Base-by-base conservation (phyloP, 2,329 filamentous ascomycete species). In the Colletotrichum godetiae region DNA sequence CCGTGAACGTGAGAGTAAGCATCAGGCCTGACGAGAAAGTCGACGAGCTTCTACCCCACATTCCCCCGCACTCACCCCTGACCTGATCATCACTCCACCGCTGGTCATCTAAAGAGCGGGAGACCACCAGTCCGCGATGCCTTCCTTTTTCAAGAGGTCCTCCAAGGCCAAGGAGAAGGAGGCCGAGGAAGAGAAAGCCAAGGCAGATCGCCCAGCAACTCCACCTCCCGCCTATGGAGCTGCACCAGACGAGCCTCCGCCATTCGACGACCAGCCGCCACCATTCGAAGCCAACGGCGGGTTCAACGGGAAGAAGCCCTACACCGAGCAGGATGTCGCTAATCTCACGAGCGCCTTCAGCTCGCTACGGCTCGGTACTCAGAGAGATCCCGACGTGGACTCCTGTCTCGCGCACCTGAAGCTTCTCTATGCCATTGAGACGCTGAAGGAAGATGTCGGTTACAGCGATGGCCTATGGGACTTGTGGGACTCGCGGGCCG, bases 371-470 rank as follows among this genome's bases (percentile, higher is more conserved):
- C 75, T 89, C 19, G 76, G 80, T 8, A 65, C 78, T 0, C 64
- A 76, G 19, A 67, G 73, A 3, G 75, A 80, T 5, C 87, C 89
- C 1, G 83, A 84, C 1, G 80, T 80, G 5, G 87, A 92, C 73
- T 87, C 90, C 55, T 94, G 92, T 75, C 88, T 94, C 27, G 92
- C 90, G 0, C 94, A 97, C 79, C 86, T 96, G 33, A 94, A 94
- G 79, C 85, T 96, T 0, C 86, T 96, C 1, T 89, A 91, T 65
- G 89, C 91, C 11, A 87, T 96, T 69, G 89, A 93, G 75, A 86
- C 86, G 42, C 82, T 96, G 67, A 92, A 92, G 74, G 90, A 94
- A 72, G 87, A 90, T 22, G 82, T 95, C 22, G 92, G 91, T 6
- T 91, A 89, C 67, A 88, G 83, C 0, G 91, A 95, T 76, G 91